Conservation (phyloP, 164 flowering plant genomes). For the Stephania cephalantha region DNA sequence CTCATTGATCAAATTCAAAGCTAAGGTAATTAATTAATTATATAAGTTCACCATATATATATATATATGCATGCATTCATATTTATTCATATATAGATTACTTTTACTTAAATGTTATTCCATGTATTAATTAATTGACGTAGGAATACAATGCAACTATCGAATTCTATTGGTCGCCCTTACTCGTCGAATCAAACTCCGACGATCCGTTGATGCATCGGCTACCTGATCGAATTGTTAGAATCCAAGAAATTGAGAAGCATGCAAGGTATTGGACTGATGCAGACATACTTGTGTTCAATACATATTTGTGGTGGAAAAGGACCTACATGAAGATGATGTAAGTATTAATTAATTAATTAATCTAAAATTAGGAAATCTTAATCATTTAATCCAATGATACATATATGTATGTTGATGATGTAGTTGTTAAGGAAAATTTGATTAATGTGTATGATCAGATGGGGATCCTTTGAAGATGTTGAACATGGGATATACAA, state of each 20-base stretch:
- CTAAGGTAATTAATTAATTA: slow-evolving; percentile 25
- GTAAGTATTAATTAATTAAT: slow-evolving; percentile 30
- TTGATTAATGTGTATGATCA: slow-evolving; percentile 1
- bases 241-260: slow-evolving; percentile 52
- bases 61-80: too few relatives aligned
- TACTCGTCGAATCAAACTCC: slow-evolving; percentile 81
- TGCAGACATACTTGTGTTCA: slow-evolving; percentile 70
- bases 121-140: not conserved
- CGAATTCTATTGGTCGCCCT: slow-evolving; percentile 86
- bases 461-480: slow-evolving; percentile 63
- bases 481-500: slow-evolving; percentile 36
- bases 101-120: too few relatives aligned
- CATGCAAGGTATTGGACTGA: slow-evolving; percentile 67
- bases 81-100: too few relatives aligned
- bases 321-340: slow-evolving; percentile 47
- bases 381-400: not conserved
- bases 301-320: slow-evolving; percentile 83
- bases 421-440: not conserved
- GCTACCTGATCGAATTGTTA: slow-evolving; percentile 43
- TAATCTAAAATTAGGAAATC: not conserved
- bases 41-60: slow-evolving; percentile 8
- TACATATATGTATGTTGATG: not conserved
- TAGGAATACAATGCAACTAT: slow-evolving; percentile 80
- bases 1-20: slow-evolving; percentile 52
- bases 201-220: slow-evolving; percentile 61